These are phyloP conservation scores for Perkinsus chesapeaki DNA, from an alignment of 169 alveolate genomes.

Conservation along the genomic window DNA sequence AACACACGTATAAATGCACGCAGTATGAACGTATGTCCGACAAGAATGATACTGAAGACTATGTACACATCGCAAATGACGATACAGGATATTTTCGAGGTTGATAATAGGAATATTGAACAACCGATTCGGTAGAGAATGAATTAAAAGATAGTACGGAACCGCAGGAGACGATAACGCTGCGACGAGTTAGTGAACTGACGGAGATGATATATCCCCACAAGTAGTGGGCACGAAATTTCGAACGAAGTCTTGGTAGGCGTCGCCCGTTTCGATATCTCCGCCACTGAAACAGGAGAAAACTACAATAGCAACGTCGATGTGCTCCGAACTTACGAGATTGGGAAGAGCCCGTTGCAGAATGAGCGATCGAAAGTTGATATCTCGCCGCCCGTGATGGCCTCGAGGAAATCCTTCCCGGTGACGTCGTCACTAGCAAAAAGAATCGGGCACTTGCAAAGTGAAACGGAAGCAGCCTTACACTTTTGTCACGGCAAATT, in stretches of 20 bases:
- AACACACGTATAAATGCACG: too few species aligned
- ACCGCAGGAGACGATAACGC: too few species aligned
- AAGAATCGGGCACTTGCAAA: neutral
- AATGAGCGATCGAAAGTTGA: neutral
- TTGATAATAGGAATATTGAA: too few species aligned
- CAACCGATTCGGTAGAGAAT: too few species aligned
- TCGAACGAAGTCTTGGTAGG: neutral
- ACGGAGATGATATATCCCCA: neutral
- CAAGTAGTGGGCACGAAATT: neutral
- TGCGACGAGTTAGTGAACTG: too few species aligned
- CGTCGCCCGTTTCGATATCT: neutral
- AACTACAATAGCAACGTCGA: neutral
- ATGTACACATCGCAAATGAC: too few species aligned
- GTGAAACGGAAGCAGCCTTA: neutral
- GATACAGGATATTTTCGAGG: too few species aligned
- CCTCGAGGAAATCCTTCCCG: neutral
- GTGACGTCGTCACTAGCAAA: neutral
- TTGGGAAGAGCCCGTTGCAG: neutral
- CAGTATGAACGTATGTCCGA: too few species aligned
- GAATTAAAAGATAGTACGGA: too few species aligned
- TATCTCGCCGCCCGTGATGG: neutral
- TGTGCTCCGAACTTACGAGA: neutral
- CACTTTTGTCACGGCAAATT: neutral
- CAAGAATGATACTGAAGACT: too few species aligned
- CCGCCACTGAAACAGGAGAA: neutral